These are phyloP conservation scores for Escovopsis sp. DNA, from an alignment of 2,329 filamentous ascomycete species.

Conservation along the genomic window DNA sequence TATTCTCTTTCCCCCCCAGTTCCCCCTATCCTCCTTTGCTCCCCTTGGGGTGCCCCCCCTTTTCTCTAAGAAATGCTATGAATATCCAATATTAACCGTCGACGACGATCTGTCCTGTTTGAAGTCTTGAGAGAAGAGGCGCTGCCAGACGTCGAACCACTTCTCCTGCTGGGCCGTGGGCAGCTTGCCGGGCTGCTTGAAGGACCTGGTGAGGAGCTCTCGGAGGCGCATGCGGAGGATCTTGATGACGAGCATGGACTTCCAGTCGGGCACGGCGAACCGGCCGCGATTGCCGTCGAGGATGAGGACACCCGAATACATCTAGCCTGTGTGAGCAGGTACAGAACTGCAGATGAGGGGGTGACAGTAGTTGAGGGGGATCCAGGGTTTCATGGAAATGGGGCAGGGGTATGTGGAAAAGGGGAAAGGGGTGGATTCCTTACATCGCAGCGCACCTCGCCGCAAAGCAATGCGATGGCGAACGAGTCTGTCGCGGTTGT, in stretches of 20 bases:
- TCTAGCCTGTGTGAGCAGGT: constrained; percentile 26
- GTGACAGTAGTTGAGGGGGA: neutral
- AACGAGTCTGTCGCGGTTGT: constrained; percentile 70
- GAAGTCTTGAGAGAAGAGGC: constrained; percentile 45
- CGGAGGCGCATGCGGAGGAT: constrained; percentile 56
- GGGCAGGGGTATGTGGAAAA: too few species aligned
- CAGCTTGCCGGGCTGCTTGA: constrained; percentile 50
- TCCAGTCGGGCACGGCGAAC: constrained; percentile 79
- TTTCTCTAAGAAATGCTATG: neutral
- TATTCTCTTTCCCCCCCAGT: neutral
- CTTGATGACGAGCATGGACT: constrained; percentile 79
- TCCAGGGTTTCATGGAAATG: neutral
- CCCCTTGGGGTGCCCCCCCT: neutral
- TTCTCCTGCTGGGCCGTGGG: constrained; percentile 52
- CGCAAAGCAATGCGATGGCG: constrained; percentile 69
- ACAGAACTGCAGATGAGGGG: too few species aligned
- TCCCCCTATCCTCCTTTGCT: neutral
- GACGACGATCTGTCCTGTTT: constrained; percentile 16
- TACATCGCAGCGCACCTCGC: constrained; percentile 76
- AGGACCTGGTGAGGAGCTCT: constrained; percentile 57
- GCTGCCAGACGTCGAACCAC: constrained; percentile 63
- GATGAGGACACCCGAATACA: constrained; percentile 75
- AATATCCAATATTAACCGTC: constrained; percentile 15
- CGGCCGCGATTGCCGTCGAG: constrained; percentile 77
- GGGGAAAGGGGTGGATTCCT: constrained; percentile 11